Conservation (phyloP, 2,329 filamentous ascomycete genomes). For the Chaetomiaceae sp. region DNA sequence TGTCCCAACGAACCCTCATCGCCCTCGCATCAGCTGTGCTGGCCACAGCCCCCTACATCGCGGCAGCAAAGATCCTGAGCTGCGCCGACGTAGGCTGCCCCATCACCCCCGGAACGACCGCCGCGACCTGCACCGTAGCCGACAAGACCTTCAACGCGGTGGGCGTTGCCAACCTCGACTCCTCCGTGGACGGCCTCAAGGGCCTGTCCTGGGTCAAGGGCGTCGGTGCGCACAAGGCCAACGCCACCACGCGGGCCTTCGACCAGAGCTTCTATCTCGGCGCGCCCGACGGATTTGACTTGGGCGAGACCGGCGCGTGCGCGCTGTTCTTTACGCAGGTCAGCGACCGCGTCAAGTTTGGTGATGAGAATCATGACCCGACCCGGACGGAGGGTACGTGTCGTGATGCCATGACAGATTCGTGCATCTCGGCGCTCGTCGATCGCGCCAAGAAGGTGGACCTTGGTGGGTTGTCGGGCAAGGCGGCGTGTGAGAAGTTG, state of each 20-base stretch:
- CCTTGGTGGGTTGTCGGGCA: neutral
- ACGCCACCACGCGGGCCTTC: neutral
- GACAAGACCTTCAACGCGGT: neutral
- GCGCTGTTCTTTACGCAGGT: slow-evolving; percentile 12
- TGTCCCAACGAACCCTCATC: neutral
- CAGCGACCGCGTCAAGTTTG: slow-evolving; percentile 6
- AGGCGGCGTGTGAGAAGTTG: slow-evolving; percentile 9
- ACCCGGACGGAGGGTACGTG: slow-evolving; percentile 3
- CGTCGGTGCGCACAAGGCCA: neutral
- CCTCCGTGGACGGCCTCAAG: neutral
- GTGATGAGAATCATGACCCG: neutral
- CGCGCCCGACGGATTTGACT: neutral
- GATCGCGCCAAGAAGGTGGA: slow-evolving; percentile 6
- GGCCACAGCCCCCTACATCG: neutral
- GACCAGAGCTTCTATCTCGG: slow-evolving; percentile 14
- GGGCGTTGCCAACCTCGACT: neutral
- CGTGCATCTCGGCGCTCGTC: slow-evolving; percentile 2
- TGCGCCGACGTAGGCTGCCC: slow-evolving; percentile 15
- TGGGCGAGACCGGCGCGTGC: neutral
- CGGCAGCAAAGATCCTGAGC: slow-evolving; percentile 9
- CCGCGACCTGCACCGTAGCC: slow-evolving; percentile 6
- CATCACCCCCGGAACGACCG: neutral
- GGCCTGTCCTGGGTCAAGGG: slow-evolving; percentile 10
- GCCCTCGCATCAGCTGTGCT: slow-evolving; percentile 1
- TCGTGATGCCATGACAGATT: neutral